A percentile compares a stretch with the other conserved stretches of the same genome.
These are phyloP conservation scores for Tetrapisispora taiwanensis DNA, from an alignment of 805 yeast genomes.

Conservation along the genomic window DNA sequence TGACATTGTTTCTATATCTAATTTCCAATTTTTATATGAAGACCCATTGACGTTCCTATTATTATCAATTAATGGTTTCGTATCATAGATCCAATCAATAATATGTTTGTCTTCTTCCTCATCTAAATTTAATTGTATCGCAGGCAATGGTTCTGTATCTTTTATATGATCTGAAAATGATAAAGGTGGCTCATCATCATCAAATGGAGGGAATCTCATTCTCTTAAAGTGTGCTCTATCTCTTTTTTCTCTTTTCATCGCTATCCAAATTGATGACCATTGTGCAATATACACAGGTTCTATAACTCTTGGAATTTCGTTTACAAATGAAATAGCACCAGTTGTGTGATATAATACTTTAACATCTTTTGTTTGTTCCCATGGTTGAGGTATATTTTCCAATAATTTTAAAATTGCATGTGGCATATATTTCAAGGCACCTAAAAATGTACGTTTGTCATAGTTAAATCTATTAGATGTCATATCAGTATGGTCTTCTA, in stretches of 20 bases:
- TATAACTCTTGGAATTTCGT: slow-evolving; percentile 83
- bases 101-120: slow-evolving; percentile 50
- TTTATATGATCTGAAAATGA: slow-evolving; percentile 74
- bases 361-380: slow-evolving; percentile 85
- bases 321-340: slow-evolving; percentile 92
- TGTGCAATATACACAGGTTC: slow-evolving; percentile 89
- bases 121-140: slow-evolving; percentile 59
- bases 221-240: slow-evolving; percentile 85
- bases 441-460: slow-evolving; percentile 79
- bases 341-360: slow-evolving; percentile 79
- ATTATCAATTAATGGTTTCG: slow-evolving; percentile 58
- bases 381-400: slow-evolving; percentile 97
- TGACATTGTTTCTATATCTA: slow-evolving; percentile 53
- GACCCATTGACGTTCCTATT: slow-evolving; percentile 53
- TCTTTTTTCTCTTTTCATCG: slow-evolving; percentile 89
- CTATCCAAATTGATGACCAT: slow-evolving; percentile 90
- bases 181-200: slow-evolving; percentile 92
- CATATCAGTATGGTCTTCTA: slow-evolving; percentile 77
- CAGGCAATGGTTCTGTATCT: slow-evolving; percentile 60
- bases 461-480: slow-evolving; percentile 67
- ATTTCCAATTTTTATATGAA: slow-evolving; percentile 63
- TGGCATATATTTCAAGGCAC: slow-evolving; percentile 90
- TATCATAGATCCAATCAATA: slow-evolving; percentile 72
- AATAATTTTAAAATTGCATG: slow-evolving; percentile 83
- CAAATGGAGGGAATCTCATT: slow-evolving; percentile 91